A percentile compares a stretch with the other conserved stretches of the same genome.
phyloP scores from a whole-genome alignment of 768 basidiomycete genomes.

The Vararia minispora region DNA sequence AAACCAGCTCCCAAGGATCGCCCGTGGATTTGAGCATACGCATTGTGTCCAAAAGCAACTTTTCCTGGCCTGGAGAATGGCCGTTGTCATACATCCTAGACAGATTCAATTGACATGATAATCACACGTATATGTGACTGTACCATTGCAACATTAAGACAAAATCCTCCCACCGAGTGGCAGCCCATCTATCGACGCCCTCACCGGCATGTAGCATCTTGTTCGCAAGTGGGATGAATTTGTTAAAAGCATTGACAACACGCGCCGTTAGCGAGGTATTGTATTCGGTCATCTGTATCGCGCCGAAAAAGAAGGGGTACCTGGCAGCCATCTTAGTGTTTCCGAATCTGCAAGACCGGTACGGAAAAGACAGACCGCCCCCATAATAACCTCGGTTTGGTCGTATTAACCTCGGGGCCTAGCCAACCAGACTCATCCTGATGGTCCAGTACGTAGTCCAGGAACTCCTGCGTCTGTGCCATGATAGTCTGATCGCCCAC shows the following conservation, averaged over 20 bases:
- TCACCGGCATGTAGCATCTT: slow-evolving; percentile 40
- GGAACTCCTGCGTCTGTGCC: slow-evolving; percentile 33
- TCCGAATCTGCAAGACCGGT: slow-evolving; percentile 18
- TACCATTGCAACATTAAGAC: slow-evolving; percentile 46
- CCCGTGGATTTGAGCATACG: slow-evolving; percentile 37
- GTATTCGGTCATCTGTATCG: slow-evolving; percentile 43
- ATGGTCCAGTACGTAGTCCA: slow-evolving; percentile 38
- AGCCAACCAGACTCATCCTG: slow-evolving; percentile 47
- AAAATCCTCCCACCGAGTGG: slow-evolving; percentile 49
- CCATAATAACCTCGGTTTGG: slow-evolving; percentile 43
- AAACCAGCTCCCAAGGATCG: slow-evolving; percentile 45
- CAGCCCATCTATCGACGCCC: slow-evolving; percentile 43
- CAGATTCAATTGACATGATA: neutral
- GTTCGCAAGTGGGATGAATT: slow-evolving; percentile 42
- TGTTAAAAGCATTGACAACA: slow-evolving; percentile 40
- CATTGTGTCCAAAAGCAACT: slow-evolving; percentile 42
- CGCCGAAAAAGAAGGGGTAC: slow-evolving; percentile 48
- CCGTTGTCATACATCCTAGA: slow-evolving; percentile 46
- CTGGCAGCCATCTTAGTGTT: slow-evolving; percentile 14
- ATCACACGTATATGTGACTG: neutral
- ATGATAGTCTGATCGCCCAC: slow-evolving; percentile 35
- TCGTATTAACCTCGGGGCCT: slow-evolving; percentile 42
- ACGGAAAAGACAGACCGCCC: slow-evolving; percentile 25
- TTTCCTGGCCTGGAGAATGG: slow-evolving; percentile 37
- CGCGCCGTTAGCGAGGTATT: slow-evolving; percentile 30